Base-by-base conservation (phyloP, 208 protist genomes). In the Wallacemonas sp. region DNA sequence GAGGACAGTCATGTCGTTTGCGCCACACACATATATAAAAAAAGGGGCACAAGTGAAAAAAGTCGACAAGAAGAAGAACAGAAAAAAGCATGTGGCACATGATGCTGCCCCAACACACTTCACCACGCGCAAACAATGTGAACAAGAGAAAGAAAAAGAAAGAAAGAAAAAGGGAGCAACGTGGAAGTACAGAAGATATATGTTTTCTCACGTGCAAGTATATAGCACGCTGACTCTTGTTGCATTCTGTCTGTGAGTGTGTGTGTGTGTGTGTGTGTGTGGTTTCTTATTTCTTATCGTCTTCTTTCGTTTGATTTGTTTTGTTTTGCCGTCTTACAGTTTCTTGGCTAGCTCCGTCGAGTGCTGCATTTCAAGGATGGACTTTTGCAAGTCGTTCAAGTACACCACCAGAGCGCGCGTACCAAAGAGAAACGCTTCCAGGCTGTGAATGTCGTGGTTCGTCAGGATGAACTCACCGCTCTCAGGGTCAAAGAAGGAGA, bases 341-440 rank as follows among this genome's bases (percentile, higher is more conserved):
- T 79, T 84, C 32, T 73, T 85, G n/a, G 84, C 84, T 11, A 95
- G 55, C 10, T 91, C 86, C 12, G 66, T 77, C 32, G 77, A 70
- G 68, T 95, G 86, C 73, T 91, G 82, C 79, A 95, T 89, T 45
- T 93, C 84, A 29, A 93, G 57, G 3, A 95, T 63, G 1, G 89
- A 80, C 52, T 93, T 93, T 52, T 95, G 89, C 25, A 95, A 66
- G 28, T 95, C 86, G 45, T 88, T 88, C 23, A 95, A 73, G 64
- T 92, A 82, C 2, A 79, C 74, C 7, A 91, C 85, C 3, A 92
- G 62, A 1, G 84, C 86, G 11, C 82, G 77, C 14, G 78, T 86
- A 14, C 89, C 89, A 54, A 95, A 95, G 12, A 95, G 67, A 70
- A 93, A 95, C 4, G 89, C 86, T 77, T 95, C 86, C n/a, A 95